A percentile compares a stretch with the other conserved stretches of the same genome.
Evolutionary conservation across 2,329 filamentous ascomycete species (phyloP).

Genomic region (Aureobasidium sp.): DNA sequence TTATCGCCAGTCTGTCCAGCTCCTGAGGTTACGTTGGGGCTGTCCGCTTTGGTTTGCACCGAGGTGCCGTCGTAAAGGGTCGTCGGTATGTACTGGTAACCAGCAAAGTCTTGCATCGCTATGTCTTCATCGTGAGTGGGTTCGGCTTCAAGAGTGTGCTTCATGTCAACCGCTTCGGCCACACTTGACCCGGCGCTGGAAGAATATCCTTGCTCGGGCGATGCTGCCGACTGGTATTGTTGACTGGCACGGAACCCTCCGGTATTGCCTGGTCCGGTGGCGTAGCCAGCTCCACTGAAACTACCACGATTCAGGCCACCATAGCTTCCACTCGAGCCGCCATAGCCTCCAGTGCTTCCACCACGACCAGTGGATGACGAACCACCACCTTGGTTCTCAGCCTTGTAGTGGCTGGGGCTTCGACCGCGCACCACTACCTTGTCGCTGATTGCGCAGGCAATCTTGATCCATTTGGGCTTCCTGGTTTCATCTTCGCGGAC

Average conservation of each 20-base stretch:
- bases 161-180: slow-evolving; percentile 23
- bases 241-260: slow-evolving; percentile 23
- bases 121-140: slow-evolving; percentile 36
- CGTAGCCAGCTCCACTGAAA: slow-evolving; percentile 12
- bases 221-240: slow-evolving; percentile 20
- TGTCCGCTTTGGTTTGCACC: background rate
- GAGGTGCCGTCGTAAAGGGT: slow-evolving; percentile 23
- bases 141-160: slow-evolving; percentile 29
- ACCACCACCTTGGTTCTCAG: slow-evolving; percentile 50
- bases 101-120: slow-evolving; percentile 34
- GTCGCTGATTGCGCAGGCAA: slow-evolving; percentile 64
- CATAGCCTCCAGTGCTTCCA: slow-evolving; percentile 45
- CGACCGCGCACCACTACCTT: slow-evolving; percentile 83
- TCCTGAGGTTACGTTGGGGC: background rate
- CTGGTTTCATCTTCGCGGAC: slow-evolving; percentile 40
- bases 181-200: slow-evolving; percentile 35
- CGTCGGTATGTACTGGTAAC: slow-evolving; percentile 41
- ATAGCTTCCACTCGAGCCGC: slow-evolving; percentile 23
- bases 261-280: slow-evolving; percentile 17
- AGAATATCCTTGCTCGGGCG: slow-evolving; percentile 26
- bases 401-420: slow-evolving; percentile 59
- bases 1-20: slow-evolving; percentile 11
- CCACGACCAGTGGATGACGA: slow-evolving; percentile 47
- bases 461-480: slow-evolving; percentile 55
- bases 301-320: slow-evolving; percentile 23